Percentiles rank a stretch among this genome's conserved stretches.
Conservation (phyloP, 2,329 filamentous ascomycete species). For the Curvularia sp. region DNA sequence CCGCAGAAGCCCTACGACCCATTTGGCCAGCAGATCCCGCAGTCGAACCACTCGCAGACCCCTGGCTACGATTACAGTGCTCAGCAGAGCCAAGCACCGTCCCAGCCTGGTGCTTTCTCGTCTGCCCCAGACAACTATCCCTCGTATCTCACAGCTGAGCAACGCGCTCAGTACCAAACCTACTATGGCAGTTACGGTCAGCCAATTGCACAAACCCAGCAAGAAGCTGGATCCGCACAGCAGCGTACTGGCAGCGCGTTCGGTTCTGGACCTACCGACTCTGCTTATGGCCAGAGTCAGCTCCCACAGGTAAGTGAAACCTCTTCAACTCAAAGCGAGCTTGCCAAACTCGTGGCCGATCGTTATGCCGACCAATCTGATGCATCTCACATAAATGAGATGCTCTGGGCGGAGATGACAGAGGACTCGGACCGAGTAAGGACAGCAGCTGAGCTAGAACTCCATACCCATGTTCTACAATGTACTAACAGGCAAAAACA, state of each 20-base stretch:
- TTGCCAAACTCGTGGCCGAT: constrained; percentile 9
- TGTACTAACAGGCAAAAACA: constrained; percentile 31
- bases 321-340: constrained; percentile 1
- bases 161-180: constrained; percentile 74
- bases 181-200: constrained; percentile 65
- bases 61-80: constrained; percentile 58
- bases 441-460: constrained; percentile 10
- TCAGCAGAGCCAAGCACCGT: constrained; percentile 62
- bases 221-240: constrained; percentile 74
- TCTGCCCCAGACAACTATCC: constrained; percentile 81
- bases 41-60: constrained; percentile 46
- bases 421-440: constrained; percentile 13
- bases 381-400: constrained; percentile 11
- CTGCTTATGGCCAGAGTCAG: constrained; percentile 68
- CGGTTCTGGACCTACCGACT: constrained; percentile 65
- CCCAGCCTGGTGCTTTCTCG: constrained; percentile 71
- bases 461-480: neutral
- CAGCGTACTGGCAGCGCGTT: constrained; percentile 83
- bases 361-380: constrained; percentile 9
- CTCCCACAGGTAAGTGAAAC: constrained; percentile 57
- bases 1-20: constrained; percentile 85
- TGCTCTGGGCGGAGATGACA: constrained; percentile 10
- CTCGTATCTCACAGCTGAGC: constrained; percentile 81
- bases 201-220: constrained; percentile 64
- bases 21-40: constrained; percentile 75